Evolutionary conservation across 2,329 filamentous ascomycete genomes (phyloP).

Genomic region (Epichloe elymi): DNA sequence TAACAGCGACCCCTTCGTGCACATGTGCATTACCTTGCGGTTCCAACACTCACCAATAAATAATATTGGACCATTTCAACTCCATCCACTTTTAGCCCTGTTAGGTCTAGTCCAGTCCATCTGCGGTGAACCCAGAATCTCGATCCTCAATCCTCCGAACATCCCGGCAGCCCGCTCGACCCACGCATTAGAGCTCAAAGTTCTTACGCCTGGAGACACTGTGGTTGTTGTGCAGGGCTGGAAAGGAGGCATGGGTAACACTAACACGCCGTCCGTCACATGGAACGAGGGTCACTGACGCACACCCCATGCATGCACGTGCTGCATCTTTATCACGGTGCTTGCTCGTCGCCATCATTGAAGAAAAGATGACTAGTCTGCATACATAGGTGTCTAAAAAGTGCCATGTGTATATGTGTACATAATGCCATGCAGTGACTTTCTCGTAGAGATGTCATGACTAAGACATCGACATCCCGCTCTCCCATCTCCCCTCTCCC

Average conservation of each 20-base stretch:
- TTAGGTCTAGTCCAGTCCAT: no score
- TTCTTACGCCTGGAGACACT: slow-evolving; percentile 58
- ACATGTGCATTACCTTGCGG: no score
- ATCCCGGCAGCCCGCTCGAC: background rate
- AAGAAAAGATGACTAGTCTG: no score
- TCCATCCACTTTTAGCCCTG: no score
- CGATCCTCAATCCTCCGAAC: background rate
- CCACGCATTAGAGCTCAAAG: slow-evolving; percentile 70
- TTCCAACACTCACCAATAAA: no score
- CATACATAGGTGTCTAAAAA: no score
- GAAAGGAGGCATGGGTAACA: slow-evolving; percentile 86
- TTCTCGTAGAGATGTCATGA: background rate
- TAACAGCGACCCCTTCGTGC: no score
- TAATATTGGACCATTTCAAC: no score
- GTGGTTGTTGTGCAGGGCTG: slow-evolving; percentile 81
- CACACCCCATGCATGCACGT: background rate
- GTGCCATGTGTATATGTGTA: background rate
- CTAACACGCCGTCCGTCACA: slow-evolving; percentile 53
- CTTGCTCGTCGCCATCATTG: no score
- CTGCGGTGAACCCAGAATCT: background rate
- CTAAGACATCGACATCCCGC: background rate
- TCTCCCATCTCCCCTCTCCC: no score
- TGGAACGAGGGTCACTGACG: no score
- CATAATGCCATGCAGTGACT: background rate
- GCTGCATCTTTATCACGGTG: background rate